These are phyloP conservation scores for Acacia concinna DNA, from an alignment of 331 rosid genomes.

Conservation along the genomic window DNA sequence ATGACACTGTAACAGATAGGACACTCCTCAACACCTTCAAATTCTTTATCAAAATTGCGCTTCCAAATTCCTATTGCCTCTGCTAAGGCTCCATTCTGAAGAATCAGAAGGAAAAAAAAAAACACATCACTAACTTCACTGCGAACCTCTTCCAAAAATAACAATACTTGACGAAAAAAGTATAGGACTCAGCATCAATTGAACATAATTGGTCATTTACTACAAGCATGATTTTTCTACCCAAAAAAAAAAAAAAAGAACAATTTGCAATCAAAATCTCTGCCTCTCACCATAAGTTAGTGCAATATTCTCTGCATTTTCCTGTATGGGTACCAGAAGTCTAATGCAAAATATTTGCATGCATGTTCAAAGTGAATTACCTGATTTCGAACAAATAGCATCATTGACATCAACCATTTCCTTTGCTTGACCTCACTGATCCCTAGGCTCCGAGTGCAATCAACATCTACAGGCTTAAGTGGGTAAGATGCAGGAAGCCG, in stretches of 20 bases:
- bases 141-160: background rate
- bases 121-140: slow-evolving; percentile 6
- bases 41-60: slow-evolving; percentile 92
- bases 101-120: slow-evolving; percentile 32
- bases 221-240: slow-evolving; percentile 4
- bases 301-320: slow-evolving; percentile 4
- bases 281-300: background rate
- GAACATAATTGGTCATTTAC: slow-evolving; percentile 9
- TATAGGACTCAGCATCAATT: background rate
- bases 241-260: background rate
- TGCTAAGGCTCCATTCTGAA: slow-evolving; percentile 95
- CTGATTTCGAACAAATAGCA: slow-evolving; percentile 92
- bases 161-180: slow-evolving; percentile 17
- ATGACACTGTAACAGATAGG: slow-evolving; percentile 97
- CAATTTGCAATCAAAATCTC: background rate
- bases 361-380: slow-evolving; percentile 38
- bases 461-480: slow-evolving; percentile 85
- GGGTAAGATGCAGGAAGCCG: slow-evolving; percentile 95
- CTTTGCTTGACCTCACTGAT: slow-evolving; percentile 90
- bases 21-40: slow-evolving; percentile 98
- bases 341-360: background rate
- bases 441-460: slow-evolving; percentile 86
- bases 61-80: slow-evolving; percentile 96
- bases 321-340: slow-evolving; percentile 18
- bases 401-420: slow-evolving; percentile 97